Conservation (phyloP, 371 early-diverging fungal species). For the Smittium culicis region DNA sequence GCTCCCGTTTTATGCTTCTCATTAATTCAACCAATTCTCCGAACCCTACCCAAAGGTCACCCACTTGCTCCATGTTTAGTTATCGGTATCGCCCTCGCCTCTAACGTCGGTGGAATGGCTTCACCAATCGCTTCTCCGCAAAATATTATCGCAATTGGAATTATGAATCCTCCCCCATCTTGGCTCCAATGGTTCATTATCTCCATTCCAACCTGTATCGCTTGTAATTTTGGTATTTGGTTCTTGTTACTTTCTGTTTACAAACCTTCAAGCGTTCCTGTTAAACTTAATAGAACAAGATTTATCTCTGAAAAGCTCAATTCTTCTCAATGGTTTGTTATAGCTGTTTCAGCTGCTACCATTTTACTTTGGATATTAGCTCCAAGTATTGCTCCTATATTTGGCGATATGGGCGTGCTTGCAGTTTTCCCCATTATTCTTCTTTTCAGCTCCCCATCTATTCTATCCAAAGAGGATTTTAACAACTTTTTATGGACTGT, state of each 20-base stretch:
- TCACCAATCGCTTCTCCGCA: constrained; percentile 96
- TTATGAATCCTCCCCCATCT: constrained; percentile 70
- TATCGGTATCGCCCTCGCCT: constrained; percentile 85
- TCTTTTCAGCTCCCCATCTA: constrained; percentile 72
- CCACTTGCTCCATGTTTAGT: constrained; percentile 73
- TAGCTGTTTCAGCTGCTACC: constrained; percentile 47
- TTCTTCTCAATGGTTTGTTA: constrained; percentile 53
- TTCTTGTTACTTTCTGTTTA: constrained; percentile 55
- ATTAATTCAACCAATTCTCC: constrained; percentile 70
- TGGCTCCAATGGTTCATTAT: constrained; percentile 76
- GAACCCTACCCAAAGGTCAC: constrained; percentile 51
- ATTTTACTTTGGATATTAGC: constrained; percentile 83
- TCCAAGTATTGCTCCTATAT: constrained; percentile 41
- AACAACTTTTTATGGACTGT: constrained; percentile 87
- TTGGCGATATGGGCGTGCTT: constrained; percentile 88
- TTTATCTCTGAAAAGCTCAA: constrained; percentile 43
- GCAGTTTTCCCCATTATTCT: constrained; percentile 83
- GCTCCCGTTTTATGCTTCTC: constrained; percentile 95
- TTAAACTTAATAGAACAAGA: constrained; percentile 41
- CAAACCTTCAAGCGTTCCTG: constrained; percentile 39
- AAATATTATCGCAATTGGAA: constrained; percentile 72
- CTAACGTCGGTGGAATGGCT: constrained; percentile 93
- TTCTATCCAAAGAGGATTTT: constrained; percentile 87
- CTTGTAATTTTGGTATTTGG: constrained; percentile 67
- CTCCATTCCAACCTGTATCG: constrained; percentile 56